Percentiles rank a stretch among this genome's conserved stretches.
Evolutionary conservation across 768 basidiomycete genomes (phyloP).

Genomic region (Roridomyces roridus): DNA sequence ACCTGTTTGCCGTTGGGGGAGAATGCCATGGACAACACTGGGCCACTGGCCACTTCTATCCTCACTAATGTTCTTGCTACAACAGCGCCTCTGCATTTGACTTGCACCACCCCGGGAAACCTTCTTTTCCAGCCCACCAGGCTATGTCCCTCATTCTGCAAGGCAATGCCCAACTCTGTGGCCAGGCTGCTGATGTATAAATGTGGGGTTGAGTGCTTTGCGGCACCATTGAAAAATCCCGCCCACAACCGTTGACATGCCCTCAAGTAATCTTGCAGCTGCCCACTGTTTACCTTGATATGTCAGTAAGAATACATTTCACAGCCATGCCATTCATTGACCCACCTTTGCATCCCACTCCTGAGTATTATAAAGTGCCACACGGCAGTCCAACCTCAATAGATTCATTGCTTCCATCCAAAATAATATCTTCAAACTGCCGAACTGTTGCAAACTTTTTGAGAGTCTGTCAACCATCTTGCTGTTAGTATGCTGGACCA

Average conservation of each 20-base stretch:
- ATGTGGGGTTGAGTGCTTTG: too few species aligned
- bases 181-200: slow-evolving; percentile 1
- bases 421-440: too few species aligned
- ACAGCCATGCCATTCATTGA: too few species aligned
- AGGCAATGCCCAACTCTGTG: background rate
- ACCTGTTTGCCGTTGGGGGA: background rate
- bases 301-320: background rate
- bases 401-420: slow-evolving; percentile 11
- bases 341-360: too few species aligned
- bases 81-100: background rate
- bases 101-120: too few species aligned
- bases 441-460: background rate
- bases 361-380: background rate
- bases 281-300: background rate
- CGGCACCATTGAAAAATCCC: background rate
- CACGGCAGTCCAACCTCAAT: background rate
- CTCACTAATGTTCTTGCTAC: too few species aligned
- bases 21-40: background rate
- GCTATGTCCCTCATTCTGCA: too few species aligned
- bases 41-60: background rate
- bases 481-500: too few species aligned
- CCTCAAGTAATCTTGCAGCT: background rate
- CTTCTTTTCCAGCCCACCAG: too few species aligned
- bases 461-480: background rate
- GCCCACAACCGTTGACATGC: background rate